Evolutionary conservation across 345 rosid species (phyloP).

Genomic region (Salix purpurea): DNA sequence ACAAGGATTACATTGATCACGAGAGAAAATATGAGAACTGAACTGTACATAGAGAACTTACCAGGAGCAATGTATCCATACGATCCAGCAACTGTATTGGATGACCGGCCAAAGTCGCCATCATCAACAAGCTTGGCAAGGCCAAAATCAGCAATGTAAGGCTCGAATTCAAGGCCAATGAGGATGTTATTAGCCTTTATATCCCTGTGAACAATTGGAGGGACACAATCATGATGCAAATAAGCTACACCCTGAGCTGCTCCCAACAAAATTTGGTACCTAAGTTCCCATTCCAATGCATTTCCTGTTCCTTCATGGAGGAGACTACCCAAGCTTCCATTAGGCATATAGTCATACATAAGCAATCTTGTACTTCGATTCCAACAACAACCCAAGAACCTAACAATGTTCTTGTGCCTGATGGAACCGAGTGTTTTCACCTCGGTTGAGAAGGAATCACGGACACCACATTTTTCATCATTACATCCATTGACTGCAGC

Average conservation of each 20-base stretch:
- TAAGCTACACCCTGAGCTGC: constrained; percentile 92
- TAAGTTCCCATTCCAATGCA: constrained; percentile 78
- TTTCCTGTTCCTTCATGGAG: constrained; percentile 74
- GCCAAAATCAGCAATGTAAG: constrained; percentile 96
- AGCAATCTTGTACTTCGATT: constrained; percentile 69
- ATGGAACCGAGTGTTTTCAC: constrained; percentile 85
- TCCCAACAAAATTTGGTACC: constrained; percentile 80
- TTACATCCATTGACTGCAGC: constrained; percentile 33
- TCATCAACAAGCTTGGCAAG: constrained; percentile 93
- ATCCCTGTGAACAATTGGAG: constrained; percentile 89
- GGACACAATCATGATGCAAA: constrained; percentile 93
- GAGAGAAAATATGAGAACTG: neutral
- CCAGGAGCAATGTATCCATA: constrained; percentile 98
- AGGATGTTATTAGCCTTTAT: constrained; percentile 92
- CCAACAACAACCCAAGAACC: constrained; percentile 94
- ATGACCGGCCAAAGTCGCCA: constrained; percentile 73
- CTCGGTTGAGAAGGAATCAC: constrained; percentile 93
- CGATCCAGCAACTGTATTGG: constrained; percentile 89
- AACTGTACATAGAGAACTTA: constrained; percentile 18
- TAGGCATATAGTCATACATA: constrained; percentile 94
- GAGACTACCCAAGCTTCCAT: constrained; percentile 86
- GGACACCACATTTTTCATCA: constrained; percentile 52
- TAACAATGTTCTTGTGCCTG: constrained; percentile 88
- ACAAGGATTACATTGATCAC: neutral
- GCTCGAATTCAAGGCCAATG: constrained; percentile 81